Evolutionary conservation across 2,329 filamentous ascomycete genomes (phyloP), one percentile per base, ranked within the genome.

Genomic region (Lomentospora prolificans): DNA sequence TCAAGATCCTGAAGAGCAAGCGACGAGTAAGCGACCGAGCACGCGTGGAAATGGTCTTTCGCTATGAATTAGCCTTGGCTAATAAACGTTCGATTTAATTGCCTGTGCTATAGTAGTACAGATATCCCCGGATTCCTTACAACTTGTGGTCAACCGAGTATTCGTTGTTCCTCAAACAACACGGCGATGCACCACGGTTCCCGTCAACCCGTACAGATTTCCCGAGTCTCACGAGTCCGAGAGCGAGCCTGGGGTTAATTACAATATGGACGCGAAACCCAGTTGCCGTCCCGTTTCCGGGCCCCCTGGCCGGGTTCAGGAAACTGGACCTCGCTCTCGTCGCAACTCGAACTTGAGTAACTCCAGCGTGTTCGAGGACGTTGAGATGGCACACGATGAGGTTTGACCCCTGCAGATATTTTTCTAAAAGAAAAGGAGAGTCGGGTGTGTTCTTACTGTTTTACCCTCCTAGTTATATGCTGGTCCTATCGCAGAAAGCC

Each of bases 341-440:
- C 76, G 86, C 56, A 77, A 77, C 61, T 87, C 85, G 53, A 89
- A 89, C 64, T 76, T 84, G 64, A 90, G 87, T 72, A 83, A 79
- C 70, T 77, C 85, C 33, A 95, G 89, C 70, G 85, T 96, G 62
- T 86, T 96, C 63, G 90, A 90, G 62, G 90, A 96, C 70, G 91
- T 97, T n/a, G 92, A 96, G 69, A 97, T 99, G 94, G 92, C 94
- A 19, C 90, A 95, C 53, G 89, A 96, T 68, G 92, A 97, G 81
- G 89, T 94, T 64, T 57, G 61, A 53, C 41, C 24, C 36, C 51
- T 52, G 10, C 7, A n/a, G n/a, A n/a, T n/a, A n/a, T n/a, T n/a
- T 22, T 17, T 24, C 19, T 12, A 25, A 30, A 17, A n/a, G n/a
- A n/a, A n/a, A n/a, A n/a, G n/a, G n/a, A n/a, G n/a, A n/a, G n/a